Evolutionary conservation across 2,329 filamentous ascomycete species (phyloP).

Genomic region (Cladophialophora chaetospira): DNA sequence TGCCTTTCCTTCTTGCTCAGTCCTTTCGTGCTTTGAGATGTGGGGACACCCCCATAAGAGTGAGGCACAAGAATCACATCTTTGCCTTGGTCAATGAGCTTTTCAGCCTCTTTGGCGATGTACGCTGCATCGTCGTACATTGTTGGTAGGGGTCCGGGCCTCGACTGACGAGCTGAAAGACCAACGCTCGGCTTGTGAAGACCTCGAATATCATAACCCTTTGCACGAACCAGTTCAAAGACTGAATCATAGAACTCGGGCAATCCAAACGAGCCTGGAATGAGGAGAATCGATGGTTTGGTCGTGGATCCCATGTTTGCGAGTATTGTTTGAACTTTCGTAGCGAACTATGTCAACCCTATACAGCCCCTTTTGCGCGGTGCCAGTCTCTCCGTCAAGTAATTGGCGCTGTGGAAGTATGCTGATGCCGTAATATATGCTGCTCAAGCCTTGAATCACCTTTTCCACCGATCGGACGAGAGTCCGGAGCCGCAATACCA

Average conservation of each 20-base stretch:
- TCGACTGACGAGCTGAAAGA: constrained; percentile 28
- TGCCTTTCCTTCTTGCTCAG: constrained; percentile 37
- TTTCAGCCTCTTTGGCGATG: constrained; percentile 32
- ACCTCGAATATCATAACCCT: constrained; percentile 20
- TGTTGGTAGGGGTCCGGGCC: constrained; percentile 30
- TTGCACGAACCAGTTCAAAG: constrained; percentile 11
- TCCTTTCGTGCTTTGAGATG: constrained; percentile 28
- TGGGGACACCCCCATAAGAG: constrained; percentile 39
- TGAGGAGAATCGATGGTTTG: constrained; percentile 17
- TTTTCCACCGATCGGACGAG: constrained; percentile 8
- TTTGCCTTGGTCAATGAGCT: constrained; percentile 31
- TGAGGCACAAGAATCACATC: constrained; percentile 38
- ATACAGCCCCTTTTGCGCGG: too few relatives aligned
- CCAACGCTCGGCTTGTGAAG: constrained; percentile 22
- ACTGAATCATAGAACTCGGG: constrained; percentile 20
- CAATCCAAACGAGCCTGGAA: constrained; percentile 20
- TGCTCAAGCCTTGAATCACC: background rate
- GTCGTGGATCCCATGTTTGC: constrained; percentile 7
- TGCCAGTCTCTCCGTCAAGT: too few relatives aligned
- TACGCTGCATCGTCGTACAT: constrained; percentile 38
- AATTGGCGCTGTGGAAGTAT: too few relatives aligned
- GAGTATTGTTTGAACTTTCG: too few relatives aligned
- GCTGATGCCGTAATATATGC: background rate
- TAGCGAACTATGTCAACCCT: too few relatives aligned
- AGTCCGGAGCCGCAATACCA: background rate